Base-by-base conservation (phyloP, 805 yeast species). In the Kazachstania viticola region DNA sequence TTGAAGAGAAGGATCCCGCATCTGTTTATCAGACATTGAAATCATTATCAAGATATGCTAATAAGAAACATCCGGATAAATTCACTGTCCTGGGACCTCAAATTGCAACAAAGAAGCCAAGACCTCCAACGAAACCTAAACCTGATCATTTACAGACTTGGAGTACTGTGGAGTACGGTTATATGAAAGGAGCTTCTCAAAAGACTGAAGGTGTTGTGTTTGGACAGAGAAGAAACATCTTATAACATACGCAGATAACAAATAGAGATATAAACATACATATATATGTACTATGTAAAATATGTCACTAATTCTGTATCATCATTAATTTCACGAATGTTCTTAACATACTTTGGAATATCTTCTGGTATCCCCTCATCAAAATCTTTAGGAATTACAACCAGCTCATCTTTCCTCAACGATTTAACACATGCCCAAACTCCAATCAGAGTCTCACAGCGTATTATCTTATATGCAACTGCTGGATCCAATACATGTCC, bases 11-110 rank as follows among this genome's bases (percentile, higher is more conserved):
- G 42, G 93, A 83, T 49, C 84, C 88, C 1, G 79, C 82, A 30
- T 82, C 79, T 41, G 83, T 83, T 1, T 56, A 77, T n/a, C 74
- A 79, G 44, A 69, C 87, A 1, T 59, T 83, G 26, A 75, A 79
- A 45, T 73, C 93, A 2, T 62, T 83, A 27, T 79, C 91, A 1
- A 62, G 94, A 36, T 63, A 72, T 34, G 79, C 82, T 2, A 67
- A 79, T 46, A 63, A 62, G 34, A 58, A 69, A 58, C 49, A 76
- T 61, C 56, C 73, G 33, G 42, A 58, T 32, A 45, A 65, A 35
- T 50, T 51, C 27, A 70, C 74, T 0, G 65, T 70, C 1, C 58
- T 75, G 21, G 83, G 83, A 0, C 83, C 83, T 2, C 64, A 65
- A 32, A 48, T 75, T 25, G 63, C 70, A 1, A 54, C 49, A 39